Evolutionary conservation across 2,329 filamentous ascomycete genomes (phyloP).

Genomic region (Exutisphaerella laricina): DNA sequence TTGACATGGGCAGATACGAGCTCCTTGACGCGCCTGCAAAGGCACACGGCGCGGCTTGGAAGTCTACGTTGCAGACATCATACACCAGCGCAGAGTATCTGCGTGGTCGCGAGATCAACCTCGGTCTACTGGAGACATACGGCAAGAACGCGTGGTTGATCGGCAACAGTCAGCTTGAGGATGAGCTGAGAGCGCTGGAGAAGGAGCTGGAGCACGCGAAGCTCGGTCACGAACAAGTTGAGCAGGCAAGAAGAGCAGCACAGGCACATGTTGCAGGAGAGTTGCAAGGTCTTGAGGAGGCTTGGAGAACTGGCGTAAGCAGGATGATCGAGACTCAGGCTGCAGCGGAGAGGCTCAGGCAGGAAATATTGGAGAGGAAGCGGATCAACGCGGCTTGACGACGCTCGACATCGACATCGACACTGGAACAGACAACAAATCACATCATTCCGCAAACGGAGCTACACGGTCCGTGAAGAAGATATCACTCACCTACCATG

Average conservation of each 20-base stretch:
- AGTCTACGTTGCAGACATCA: slow-evolving; percentile 48
- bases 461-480: too few relatives aligned
- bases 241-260: slow-evolving; percentile 59
- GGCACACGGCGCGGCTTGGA: slow-evolving; percentile 45
- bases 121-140: slow-evolving; percentile 69
- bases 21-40: slow-evolving; percentile 56
- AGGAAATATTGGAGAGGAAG: slow-evolving; percentile 61
- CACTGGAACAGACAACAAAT: too few relatives aligned
- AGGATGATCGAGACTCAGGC: slow-evolving; percentile 80
- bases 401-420: too few relatives aligned
- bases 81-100: slow-evolving; percentile 57
- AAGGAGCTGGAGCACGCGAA: slow-evolving; percentile 64
- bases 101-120: slow-evolving; percentile 51
- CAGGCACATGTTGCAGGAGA: slow-evolving; percentile 71
- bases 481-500: too few relatives aligned
- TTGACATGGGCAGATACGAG: slow-evolving; percentile 81
- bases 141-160: slow-evolving; percentile 92
- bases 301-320: slow-evolving; percentile 73
- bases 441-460: too few relatives aligned
- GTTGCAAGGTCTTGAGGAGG: slow-evolving; percentile 65
- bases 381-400: slow-evolving; percentile 35
- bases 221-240: slow-evolving; percentile 66
- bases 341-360: slow-evolving; percentile 66
- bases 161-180: slow-evolving; percentile 73
- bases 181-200: slow-evolving; percentile 64